Evolutionary conservation across 352 stramenopile species (phyloP), one percentile per base, ranked within the genome.

Genomic region (Globisporangium alternatum): DNA sequence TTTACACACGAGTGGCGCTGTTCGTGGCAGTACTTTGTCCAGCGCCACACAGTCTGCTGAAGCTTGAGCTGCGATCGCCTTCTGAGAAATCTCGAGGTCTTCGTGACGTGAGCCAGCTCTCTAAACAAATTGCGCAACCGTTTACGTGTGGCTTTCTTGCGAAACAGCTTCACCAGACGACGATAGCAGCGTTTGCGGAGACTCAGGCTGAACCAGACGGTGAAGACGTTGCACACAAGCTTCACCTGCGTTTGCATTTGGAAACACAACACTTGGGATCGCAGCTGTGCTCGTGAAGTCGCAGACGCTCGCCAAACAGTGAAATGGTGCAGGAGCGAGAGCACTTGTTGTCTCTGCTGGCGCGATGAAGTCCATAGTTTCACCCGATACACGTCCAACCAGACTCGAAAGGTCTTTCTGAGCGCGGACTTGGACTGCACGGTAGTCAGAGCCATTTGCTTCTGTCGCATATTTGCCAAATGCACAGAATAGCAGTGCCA

Each of bases 121-220:
- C 55, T 66, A 13, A 84, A 72, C 9, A 67, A 31, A 2, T 19
- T 47, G 9, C 60, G 64, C 10, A 71, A 21, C 1, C 21, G 55
- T 10, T 47, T 30, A 35, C 74, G 65, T 12, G 48, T 15, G 0
- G 63, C 58, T n/a, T 82, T 84, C 64, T 73, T 80, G 15, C 70
- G 70, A 39, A 81, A 84, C 10, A 84, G 63, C 43, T 73, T 78
- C 21, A 80, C 64, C 19, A 84, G 65, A 51, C 74, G 72, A 4
- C 66, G 67, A 8, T 73, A 71, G 58, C 76, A 84, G 7, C 52
- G 60, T 25, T 67, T 77, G 49, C 72, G 67, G 35, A 80, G 60
- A 21, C 53, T 70, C 21, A 72, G 48, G 7, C 67, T 67, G 59
- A 62, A 47, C 72, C 74, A 82, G n/a, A 70, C 35, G 8, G 47